Percentiles rank a stretch among this genome's conserved stretches.
phyloP scores from a whole-genome alignment of 1,139 yeast genomes.

The Pichia sp. region DNA sequence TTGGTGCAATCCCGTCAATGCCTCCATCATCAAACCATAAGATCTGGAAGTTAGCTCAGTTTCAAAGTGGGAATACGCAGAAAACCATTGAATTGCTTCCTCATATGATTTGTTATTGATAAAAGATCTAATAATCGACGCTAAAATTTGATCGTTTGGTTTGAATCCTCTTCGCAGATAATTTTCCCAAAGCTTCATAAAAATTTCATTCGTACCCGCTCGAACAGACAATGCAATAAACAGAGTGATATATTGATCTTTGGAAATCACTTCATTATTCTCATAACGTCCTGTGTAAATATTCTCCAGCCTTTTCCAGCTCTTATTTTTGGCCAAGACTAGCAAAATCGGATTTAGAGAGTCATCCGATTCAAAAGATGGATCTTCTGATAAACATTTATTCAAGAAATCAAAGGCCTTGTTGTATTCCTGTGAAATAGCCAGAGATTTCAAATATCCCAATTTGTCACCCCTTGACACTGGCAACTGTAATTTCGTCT shows the following conservation, averaged over 20 bases:
- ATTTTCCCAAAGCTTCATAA: constrained; percentile 42
- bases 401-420: constrained; percentile 27
- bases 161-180: constrained; percentile 36
- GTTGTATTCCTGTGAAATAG: constrained; percentile 21
- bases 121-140: constrained; percentile 41
- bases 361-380: constrained; percentile 11
- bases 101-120: constrained; percentile 37
- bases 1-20: constrained; percentile 32
- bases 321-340: constrained; percentile 43
- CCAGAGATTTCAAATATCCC: constrained; percentile 28
- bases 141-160: constrained; percentile 41
- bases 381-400: constrained; percentile 15
- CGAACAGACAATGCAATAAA: constrained; percentile 53
- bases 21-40: constrained; percentile 34
- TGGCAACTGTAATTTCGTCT: constrained; percentile 5
- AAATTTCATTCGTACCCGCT: constrained; percentile 43
- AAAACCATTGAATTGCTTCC: constrained; percentile 37
- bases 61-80: constrained; percentile 30
- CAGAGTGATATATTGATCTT: constrained; percentile 53
- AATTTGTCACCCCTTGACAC: constrained; percentile 14
- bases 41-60: constrained; percentile 31
- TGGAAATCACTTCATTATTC: constrained; percentile 45
- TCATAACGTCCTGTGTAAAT: constrained; percentile 58
- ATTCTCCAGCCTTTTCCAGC: constrained; percentile 54
- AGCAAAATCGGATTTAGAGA: constrained; percentile 36